Evolutionary conservation across 129 eudicot species (phyloP).

Genomic region (Gnaphalium uliginosum): DNA sequence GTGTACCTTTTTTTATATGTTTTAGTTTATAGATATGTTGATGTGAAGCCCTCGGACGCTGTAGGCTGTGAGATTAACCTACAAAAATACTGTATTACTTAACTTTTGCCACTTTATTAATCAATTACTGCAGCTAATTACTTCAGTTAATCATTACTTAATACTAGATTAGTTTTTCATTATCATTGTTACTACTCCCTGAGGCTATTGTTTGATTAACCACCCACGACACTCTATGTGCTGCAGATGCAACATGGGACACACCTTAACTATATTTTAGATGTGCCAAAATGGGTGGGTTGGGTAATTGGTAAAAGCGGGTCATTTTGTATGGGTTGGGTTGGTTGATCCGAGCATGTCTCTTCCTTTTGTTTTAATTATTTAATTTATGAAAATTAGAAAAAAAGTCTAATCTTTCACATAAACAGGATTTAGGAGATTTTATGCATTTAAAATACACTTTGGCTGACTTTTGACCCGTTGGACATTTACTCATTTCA

Average conservation of each 20-base stretch:
- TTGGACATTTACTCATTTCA: background rate
- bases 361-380: background rate
- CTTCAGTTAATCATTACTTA: background rate
- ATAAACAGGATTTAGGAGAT: background rate
- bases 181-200: background rate
- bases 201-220: background rate
- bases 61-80: constrained; percentile 1
- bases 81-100: background rate
- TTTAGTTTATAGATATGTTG: constrained; percentile 20
- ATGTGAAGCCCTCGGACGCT: background rate
- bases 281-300: background rate
- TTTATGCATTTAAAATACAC: background rate
- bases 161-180: background rate
- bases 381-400: background rate
- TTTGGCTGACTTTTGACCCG: background rate
- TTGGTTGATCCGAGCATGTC: background rate
- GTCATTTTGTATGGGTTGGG: background rate
- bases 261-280: background rate
- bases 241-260: background rate
- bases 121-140: background rate
- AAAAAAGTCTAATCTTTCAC: background rate
- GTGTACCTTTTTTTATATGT: constrained; percentile 16
- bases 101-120: background rate
- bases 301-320: background rate
- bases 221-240: background rate